phyloP scores from a whole-genome alignment of 495 filamentous ascomycete species.

The Baudoinia panamericana region DNA sequence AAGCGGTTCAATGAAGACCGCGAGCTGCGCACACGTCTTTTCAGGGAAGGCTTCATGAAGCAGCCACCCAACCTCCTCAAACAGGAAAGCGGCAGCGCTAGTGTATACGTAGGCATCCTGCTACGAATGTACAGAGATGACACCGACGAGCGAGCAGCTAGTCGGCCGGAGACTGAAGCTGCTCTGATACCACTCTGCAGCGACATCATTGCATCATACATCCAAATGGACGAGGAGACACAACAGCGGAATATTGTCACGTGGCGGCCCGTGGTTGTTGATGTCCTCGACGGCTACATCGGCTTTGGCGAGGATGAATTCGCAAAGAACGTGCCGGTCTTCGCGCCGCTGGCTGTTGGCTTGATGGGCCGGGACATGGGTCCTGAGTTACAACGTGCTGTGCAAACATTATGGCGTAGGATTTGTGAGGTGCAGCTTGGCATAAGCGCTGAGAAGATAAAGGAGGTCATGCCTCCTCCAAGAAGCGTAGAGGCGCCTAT shows the following conservation, averaged over 20 bases:
- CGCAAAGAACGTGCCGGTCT: slow-evolving; percentile 58
- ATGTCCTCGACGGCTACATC: slow-evolving; percentile 90
- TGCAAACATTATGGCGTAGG: slow-evolving; percentile 61
- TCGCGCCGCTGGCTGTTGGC: slow-evolving; percentile 78
- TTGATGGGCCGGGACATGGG: slow-evolving; percentile 72
- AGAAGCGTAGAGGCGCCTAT: slow-evolving; percentile 3
- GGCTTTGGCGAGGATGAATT: slow-evolving; percentile 79
- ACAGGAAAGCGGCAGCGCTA: slow-evolving; percentile 84
- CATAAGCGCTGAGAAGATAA: slow-evolving; percentile 27
- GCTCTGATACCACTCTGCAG: slow-evolving; percentile 89
- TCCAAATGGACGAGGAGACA: slow-evolving; percentile 76
- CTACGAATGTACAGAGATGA: slow-evolving; percentile 95
- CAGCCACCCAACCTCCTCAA: slow-evolving; percentile 97
- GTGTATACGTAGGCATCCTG: slow-evolving; percentile 86
- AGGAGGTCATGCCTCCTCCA: background rate
- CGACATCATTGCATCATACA: slow-evolving; percentile 77
- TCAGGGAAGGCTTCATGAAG: slow-evolving; percentile 99
- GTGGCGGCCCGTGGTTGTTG: slow-evolving; percentile 93
- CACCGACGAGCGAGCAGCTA: slow-evolving; percentile 63
- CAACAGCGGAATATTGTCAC: slow-evolving; percentile 93
- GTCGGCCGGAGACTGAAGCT: slow-evolving; percentile 66
- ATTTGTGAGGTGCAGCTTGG: slow-evolving; percentile 75
- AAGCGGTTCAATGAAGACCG: slow-evolving; percentile 96
- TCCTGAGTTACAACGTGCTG: slow-evolving; percentile 57
- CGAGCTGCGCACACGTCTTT: slow-evolving; percentile 83